A percentile compares a stretch with the other conserved stretches of the same genome.
Conservation (phyloP, 768 basidiomycete genomes). For the Stropharia rugosoannulata region DNA sequence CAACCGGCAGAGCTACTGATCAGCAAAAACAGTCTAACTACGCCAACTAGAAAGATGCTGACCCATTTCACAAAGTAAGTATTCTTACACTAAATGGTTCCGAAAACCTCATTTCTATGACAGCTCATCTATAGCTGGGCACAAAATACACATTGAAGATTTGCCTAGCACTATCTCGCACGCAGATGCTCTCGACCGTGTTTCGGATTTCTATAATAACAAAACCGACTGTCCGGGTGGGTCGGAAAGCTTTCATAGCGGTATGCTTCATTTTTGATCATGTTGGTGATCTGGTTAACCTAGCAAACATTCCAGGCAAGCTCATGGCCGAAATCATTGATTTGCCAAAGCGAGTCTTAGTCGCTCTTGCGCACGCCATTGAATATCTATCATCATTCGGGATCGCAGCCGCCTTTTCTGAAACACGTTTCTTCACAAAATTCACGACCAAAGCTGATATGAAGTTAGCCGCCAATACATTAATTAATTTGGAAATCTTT, state of each 20-base stretch:
- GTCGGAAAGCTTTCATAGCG: constrained; percentile 45
- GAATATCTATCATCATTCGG: constrained; percentile 71
- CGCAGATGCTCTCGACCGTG: constrained; percentile 64
- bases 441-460: constrained; percentile 82
- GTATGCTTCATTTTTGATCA: constrained; percentile 24
- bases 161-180: constrained; percentile 56
- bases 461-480: constrained; percentile 86
- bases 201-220: constrained; percentile 66
- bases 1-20: constrained; percentile 82
- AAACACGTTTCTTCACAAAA: constrained; percentile 73
- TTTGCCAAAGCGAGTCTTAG: constrained; percentile 68
- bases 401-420: constrained; percentile 75
- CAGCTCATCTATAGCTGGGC: constrained; percentile 37
- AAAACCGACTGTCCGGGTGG: constrained; percentile 37
- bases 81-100: not conserved
- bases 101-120: constrained; percentile 4
- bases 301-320: constrained; percentile 39
- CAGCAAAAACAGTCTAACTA: constrained; percentile 56
- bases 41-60: constrained; percentile 75
- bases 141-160: constrained; percentile 62
- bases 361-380: constrained; percentile 74
- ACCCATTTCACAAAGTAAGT: constrained; percentile 64
- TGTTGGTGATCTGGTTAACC: not conserved
- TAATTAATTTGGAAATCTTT: constrained; percentile 91
- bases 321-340: constrained; percentile 60